Conservation (phyloP, 164 flowering plant genomes). For the Vitis cinerea region DNA sequence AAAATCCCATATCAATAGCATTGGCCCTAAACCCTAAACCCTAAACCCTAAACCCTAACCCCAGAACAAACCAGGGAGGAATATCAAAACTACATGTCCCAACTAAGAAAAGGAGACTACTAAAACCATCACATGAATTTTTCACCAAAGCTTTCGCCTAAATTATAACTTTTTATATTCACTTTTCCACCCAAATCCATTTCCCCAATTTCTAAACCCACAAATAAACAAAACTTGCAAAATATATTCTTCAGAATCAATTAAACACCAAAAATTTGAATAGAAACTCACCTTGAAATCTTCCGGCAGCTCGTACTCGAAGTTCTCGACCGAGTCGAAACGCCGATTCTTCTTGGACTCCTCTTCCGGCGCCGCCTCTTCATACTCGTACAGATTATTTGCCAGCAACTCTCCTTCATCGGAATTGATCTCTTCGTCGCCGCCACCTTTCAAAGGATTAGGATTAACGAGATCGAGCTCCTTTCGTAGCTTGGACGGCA, state of each 20-base stretch:
- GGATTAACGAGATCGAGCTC: constrained; percentile 39
- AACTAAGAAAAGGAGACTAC: too few species aligned
- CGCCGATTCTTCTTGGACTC: constrained; percentile 76
- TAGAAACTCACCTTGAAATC: constrained; percentile 55
- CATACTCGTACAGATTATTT: constrained; percentile 73
- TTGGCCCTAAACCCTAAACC: too few species aligned
- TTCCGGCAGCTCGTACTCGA: constrained; percentile 70
- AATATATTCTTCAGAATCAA: not conserved
- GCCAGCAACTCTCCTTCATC: constrained; percentile 23
- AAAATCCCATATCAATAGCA: too few species aligned
- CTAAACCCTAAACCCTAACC: too few species aligned
- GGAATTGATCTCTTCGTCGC: constrained; percentile 29
- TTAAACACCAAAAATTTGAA: not conserved
- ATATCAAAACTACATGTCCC: too few species aligned
- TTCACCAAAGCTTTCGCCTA: not conserved
- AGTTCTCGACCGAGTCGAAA: constrained; percentile 76
- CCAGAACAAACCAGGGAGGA: too few species aligned
- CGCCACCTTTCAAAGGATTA: constrained; percentile 11
- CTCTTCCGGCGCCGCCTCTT: constrained; percentile 68
- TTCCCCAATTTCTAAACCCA: not conserved
- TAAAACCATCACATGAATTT: too few species aligned
- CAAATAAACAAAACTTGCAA: not conserved
- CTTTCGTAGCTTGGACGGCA: constrained; percentile 44
- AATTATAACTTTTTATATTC: not conserved
- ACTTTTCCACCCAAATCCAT: not conserved